Evolutionary conservation across 108 stramenopile species (phyloP).

Genomic region (Chaetoceros muelleri): DNA sequence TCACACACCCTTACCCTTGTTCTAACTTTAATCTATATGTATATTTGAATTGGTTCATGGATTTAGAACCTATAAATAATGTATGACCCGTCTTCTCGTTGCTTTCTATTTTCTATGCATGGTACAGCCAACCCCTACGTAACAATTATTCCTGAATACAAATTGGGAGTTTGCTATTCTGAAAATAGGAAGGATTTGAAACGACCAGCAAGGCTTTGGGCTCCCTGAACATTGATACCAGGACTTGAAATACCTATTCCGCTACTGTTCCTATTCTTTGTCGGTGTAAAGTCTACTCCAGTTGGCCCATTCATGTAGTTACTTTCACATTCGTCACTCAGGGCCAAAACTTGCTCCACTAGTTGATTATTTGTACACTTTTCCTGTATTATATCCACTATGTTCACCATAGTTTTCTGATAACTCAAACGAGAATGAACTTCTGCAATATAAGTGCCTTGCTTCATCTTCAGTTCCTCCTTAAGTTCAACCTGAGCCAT

Average conservation of each 20-base stretch:
- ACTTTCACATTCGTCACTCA: conserved; percentile 44
- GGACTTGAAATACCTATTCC: neutral
- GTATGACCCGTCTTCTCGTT: no score
- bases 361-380: conserved; percentile 37
- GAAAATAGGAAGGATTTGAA: conserved; percentile 1
- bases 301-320: conserved; percentile 13
- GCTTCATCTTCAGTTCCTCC: conserved; percentile 59
- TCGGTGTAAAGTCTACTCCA: neutral
- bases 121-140: no score
- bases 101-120: no score
- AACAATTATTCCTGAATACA: no score
- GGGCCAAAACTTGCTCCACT: conserved; percentile 37
- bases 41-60: no score
- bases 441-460: conserved; percentile 52
- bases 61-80: no score
- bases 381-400: conserved; percentile 47
- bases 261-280: neutral
- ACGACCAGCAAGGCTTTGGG: neutral
- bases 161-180: no score
- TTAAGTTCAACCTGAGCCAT: conserved; percentile 40
- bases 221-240: neutral
- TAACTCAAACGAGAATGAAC: conserved; percentile 50
- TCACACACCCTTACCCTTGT: no score
- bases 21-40: no score
- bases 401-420: conserved; percentile 37